Conservation (phyloP, 257 asterid genomes). For the Lantana camara region DNA sequence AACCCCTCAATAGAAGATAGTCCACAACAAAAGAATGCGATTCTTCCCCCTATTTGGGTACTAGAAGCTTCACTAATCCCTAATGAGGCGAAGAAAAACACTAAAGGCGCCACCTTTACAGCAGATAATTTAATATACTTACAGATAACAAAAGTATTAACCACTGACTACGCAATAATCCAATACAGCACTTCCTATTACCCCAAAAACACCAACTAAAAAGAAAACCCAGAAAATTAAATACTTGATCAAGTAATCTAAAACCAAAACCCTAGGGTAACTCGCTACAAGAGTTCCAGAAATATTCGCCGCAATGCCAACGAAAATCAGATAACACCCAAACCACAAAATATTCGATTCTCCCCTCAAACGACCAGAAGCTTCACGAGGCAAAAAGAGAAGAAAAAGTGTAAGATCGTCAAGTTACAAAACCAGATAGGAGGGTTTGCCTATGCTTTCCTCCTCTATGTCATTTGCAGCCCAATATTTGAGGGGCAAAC, state of each 20-base stretch:
- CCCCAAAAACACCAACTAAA: background rate
- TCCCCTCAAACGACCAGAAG: slow-evolving; percentile 9
- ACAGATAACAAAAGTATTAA: slow-evolving; percentile 12
- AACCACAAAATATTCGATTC: slow-evolving; percentile 18
- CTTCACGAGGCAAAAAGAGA: slow-evolving; percentile 8
- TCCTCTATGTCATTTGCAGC: background rate
- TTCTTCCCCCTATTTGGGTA: slow-evolving; percentile 9
- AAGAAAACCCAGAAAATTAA: slow-evolving; percentile 18
- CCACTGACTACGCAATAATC: slow-evolving; percentile 27
- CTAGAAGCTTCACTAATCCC: slow-evolving; percentile 7
- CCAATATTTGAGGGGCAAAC: slow-evolving; percentile 14
- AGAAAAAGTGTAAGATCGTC: slow-evolving; percentile 36
- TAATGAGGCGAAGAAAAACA: slow-evolving; percentile 16
- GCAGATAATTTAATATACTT: slow-evolving; percentile 11
- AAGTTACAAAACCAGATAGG: slow-evolving; percentile 20
- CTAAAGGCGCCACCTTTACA: slow-evolving; percentile 12
- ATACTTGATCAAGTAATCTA: slow-evolving; percentile 43
- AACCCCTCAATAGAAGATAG: slow-evolving; percentile 26
- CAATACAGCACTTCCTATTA: slow-evolving; percentile 1
- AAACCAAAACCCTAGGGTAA: slow-evolving; percentile 52
- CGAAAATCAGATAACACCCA: slow-evolving; percentile 23
- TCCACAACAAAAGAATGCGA: slow-evolving; percentile 20
- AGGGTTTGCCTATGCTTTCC: background rate
- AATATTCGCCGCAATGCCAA: slow-evolving; percentile 46
- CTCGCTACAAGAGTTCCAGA: slow-evolving; percentile 18